Percentiles rank a stretch among this genome's conserved stretches.
These are phyloP conservation scores for Chamaecrista fasciculata DNA, from an alignment of 306 rosid species.

Conservation along the genomic window DNA sequence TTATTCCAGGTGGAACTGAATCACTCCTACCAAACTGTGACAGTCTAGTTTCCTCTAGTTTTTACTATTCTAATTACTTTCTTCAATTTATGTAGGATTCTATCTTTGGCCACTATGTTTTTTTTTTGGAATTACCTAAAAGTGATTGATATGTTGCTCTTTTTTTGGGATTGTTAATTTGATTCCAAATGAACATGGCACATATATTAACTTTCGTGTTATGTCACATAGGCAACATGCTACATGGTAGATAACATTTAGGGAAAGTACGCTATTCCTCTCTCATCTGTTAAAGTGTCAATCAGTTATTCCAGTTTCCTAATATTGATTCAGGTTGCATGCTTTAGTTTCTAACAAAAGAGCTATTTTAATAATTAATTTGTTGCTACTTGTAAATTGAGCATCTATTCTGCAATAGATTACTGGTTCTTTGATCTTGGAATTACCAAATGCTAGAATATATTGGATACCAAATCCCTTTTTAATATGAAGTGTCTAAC, in stretches of 20 bases:
- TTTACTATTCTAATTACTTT: constrained; percentile 25
- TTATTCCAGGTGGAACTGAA: constrained; percentile 22
- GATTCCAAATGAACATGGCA: background rate
- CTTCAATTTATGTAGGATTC: constrained; percentile 15
- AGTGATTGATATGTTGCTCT: background rate
- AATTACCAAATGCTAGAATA: constrained; percentile 15
- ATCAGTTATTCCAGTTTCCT: background rate
- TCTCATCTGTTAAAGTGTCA: background rate
- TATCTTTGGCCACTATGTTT: too few species aligned
- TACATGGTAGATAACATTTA: background rate
- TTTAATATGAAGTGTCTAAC: constrained; percentile 30
- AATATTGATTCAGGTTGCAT: constrained; percentile 11
- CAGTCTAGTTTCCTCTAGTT: constrained; percentile 21
- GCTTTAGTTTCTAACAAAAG: constrained; percentile 6
- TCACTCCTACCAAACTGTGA: constrained; percentile 26
- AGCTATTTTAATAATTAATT: background rate
- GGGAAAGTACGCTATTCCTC: constrained; percentile 14
- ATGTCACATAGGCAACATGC: constrained; percentile 2
- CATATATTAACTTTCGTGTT: background rate
- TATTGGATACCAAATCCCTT: constrained; percentile 21
- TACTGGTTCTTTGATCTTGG: constrained; percentile 21
- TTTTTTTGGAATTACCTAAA: constrained; percentile 22
- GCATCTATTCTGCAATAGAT: constrained; percentile 8
- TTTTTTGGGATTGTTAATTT: background rate
- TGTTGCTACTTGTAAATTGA: constrained; percentile 20